Percentiles rank a stretch among this genome's conserved stretches.
These are phyloP conservation scores for Dictyostelium citrinum DNA, from an alignment of 78 protist species.

Conservation along the genomic window DNA sequence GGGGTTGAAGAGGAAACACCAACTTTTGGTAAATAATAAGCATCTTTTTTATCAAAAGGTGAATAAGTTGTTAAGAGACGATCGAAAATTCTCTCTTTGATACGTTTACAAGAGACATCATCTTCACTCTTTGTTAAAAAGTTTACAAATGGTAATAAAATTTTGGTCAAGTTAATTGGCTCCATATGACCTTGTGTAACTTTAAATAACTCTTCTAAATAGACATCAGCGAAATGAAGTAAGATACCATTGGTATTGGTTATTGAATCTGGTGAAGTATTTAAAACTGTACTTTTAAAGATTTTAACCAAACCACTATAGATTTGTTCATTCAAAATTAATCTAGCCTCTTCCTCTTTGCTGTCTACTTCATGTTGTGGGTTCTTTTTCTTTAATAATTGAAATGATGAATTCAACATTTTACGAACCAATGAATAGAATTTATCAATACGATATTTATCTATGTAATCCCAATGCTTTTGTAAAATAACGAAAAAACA, in stretches of 20 bases:
- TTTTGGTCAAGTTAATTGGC: neutral
- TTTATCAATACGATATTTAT: conserved; percentile 51
- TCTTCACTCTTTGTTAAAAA: conserved; percentile 40
- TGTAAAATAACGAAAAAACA: conserved; percentile 24
- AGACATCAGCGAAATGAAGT: conserved; percentile 59
- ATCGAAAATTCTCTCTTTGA: conserved; percentile 42
- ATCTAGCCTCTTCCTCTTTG: neutral
- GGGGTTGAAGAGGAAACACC: neutral
- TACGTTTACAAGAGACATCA: conserved; percentile 4
- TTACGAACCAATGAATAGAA: conserved; percentile 43
- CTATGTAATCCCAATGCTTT: conserved; percentile 41
- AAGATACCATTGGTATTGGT: conserved; percentile 15
- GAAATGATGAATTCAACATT: conserved; percentile 2
- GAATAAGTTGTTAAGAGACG: conserved; percentile 58
- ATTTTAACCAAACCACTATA: neutral
- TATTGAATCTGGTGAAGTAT: neutral
- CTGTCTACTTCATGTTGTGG: neutral
- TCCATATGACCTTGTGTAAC: conserved; percentile 18
- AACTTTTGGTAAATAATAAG: conserved; percentile 15
- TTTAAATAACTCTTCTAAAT: conserved; percentile 35
- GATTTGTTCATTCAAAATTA: neutral
- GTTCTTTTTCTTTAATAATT: neutral
- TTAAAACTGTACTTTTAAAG: neutral
- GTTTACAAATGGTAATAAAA: conserved; percentile 56
- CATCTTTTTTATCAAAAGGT: conserved; percentile 37